Evolutionary conservation across 2,329 filamentous ascomycete genomes (phyloP).

Genomic region (Metarhizium anisopliae): DNA sequence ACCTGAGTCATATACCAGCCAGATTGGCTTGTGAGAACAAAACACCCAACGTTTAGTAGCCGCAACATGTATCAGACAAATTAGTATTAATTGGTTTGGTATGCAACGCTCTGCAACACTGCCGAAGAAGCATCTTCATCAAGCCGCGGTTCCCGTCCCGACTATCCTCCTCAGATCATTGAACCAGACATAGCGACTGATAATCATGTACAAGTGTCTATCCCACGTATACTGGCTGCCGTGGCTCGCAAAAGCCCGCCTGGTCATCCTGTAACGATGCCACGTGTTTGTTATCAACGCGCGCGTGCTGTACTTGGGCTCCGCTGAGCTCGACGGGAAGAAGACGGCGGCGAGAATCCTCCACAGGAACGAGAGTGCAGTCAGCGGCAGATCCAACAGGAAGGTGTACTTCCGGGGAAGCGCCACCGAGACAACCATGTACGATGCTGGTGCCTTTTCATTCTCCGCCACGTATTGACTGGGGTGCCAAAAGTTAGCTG

Average conservation of each 20-base stretch:
- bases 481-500: not conserved
- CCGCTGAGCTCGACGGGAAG: conserved; percentile 10
- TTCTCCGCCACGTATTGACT: conserved; percentile 20
- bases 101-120: not conserved
- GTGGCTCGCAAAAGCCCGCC: conserved; percentile 28
- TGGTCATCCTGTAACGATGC: conserved; percentile 23
- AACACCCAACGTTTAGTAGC: not conserved
- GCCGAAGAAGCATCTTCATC: not conserved
- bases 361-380: conserved; percentile 24
- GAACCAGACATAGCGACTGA: conserved; percentile 32
- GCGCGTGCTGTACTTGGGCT: conserved; percentile 12
- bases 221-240: conserved; percentile 32
- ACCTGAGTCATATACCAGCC: not conserved
- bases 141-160: not conserved
- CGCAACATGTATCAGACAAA: not conserved
- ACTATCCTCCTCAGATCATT: conserved; percentile 17
- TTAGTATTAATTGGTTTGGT: not conserved
- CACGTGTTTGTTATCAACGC: conserved; percentile 27
- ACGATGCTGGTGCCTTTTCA: conserved; percentile 21
- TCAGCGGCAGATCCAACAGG: conserved; percentile 26
- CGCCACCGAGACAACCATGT: conserved; percentile 25
- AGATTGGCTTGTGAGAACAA: not conserved
- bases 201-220: conserved; percentile 27
- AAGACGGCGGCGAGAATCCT: conserved; percentile 11
- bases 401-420: conserved; percentile 29